Base-by-base conservation (phyloP, 345 rosid species). In the Kernera saxatilis region DNA sequence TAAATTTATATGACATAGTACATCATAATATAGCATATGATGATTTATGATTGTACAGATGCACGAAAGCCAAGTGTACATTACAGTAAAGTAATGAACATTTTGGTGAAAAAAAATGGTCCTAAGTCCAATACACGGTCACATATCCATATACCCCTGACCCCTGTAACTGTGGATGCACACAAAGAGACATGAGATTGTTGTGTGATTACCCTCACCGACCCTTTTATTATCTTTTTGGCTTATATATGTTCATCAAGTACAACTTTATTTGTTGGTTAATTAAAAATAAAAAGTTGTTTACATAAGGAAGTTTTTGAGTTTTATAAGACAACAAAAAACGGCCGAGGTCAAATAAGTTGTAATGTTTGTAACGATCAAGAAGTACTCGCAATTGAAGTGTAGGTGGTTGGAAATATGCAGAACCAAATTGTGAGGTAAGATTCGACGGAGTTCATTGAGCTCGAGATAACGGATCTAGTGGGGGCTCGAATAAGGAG, bases 71-170 rank as follows among this genome's bases (percentile, higher is more conserved):
- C 66, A 45, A 57, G 4, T 26, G 66, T 69, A 55, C 54, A 46
- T 14, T 26, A 57, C 26, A 26, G 32, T 30, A 35, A 55, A 55
- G 73, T 23, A 46, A 26, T 69, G 74, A 57, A 35, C 57, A 17
- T 22, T 46, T 70, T 46, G 40, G 57, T 58, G 58, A 48, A 64
- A 26, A 45, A 43, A 69, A 8, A 46, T 70, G 48, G 56, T 70
- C 58, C 46, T 7, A 27, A 70, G 48, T 57, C 26, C 19, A 33
- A 23, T 44, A 17, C 64, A 67, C 15, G 43, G 46, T 35, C 56
- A n/a, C 14, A 35, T 21, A 2, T 32, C 30, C 29, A 61, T 2
- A 23, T 17, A 26, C 9, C 25, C 18, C n/a, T 40, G 9, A n/a
- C n/a, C n/a, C n/a, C n/a, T n/a, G n/a, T 41, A 60, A 18, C 9